Evolutionary conservation across 2,329 filamentous ascomycete species (phyloP).

Genomic region (Amphichorda felina): DNA sequence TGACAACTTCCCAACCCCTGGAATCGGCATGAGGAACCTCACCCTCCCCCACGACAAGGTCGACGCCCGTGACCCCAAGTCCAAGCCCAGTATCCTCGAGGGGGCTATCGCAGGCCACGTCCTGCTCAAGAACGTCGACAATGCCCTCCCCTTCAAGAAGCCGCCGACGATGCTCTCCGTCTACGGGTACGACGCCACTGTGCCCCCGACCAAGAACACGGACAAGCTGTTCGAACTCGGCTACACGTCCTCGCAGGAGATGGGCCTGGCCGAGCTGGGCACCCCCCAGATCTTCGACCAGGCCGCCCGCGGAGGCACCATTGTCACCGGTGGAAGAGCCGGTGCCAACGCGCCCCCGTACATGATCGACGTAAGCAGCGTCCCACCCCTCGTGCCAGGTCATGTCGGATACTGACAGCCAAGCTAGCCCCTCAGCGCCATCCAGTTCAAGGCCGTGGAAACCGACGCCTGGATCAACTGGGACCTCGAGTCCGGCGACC

Average conservation of each 20-base stretch:
- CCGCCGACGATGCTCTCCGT: constrained; percentile 44
- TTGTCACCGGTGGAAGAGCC: constrained; percentile 38
- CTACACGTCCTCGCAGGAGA: constrained; percentile 33
- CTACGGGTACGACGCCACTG: constrained; percentile 52
- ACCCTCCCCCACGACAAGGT: constrained; percentile 28
- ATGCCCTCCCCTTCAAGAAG: constrained; percentile 48
- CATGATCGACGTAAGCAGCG: constrained; percentile 28
- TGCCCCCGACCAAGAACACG: constrained; percentile 33
- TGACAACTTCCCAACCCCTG: constrained; percentile 29
- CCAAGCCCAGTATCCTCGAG: constrained; percentile 30
- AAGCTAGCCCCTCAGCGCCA: constrained; percentile 38
- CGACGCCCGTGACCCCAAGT: constrained; percentile 35
- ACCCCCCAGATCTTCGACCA: constrained; percentile 32
- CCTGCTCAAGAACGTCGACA: constrained; percentile 61
- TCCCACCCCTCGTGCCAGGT: too few species aligned
- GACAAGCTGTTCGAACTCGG: constrained; percentile 30
- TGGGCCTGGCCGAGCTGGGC: constrained; percentile 30
- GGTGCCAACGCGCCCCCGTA: constrained; percentile 38
- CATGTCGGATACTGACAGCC: constrained; percentile 11
- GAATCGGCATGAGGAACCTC: constrained; percentile 50
- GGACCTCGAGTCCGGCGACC: constrained; percentile 22
- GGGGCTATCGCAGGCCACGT: constrained; percentile 55
- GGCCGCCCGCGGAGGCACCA: constrained; percentile 36
- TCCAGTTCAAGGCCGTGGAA: constrained; percentile 38
- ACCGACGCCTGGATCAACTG: constrained; percentile 46